phyloP scores from a whole-genome alignment of 73 alveolate species.

The Durusdinium trenchii region DNA sequence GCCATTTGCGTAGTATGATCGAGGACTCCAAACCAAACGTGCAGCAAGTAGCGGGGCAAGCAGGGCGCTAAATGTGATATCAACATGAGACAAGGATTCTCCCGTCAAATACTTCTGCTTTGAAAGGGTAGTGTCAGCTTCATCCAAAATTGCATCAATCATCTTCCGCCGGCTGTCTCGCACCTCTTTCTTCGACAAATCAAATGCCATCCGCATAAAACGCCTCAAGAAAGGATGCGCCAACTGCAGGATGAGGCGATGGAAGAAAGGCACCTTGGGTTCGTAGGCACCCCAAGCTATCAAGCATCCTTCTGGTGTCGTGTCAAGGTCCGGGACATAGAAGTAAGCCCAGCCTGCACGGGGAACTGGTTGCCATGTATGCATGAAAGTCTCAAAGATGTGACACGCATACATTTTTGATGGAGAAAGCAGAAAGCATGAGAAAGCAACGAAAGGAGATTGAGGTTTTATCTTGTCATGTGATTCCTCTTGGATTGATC shows the following conservation, averaged over 20 bases:
- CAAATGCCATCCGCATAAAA: slow-evolving; percentile 27
- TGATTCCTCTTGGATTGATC: too few species aligned
- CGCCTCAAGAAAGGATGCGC: not conserved
- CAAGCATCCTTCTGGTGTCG: slow-evolving; percentile 24
- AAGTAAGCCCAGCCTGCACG: slow-evolving; percentile 58
- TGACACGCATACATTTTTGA: not conserved
- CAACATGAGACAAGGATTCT: slow-evolving; percentile 39
- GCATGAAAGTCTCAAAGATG: not conserved
- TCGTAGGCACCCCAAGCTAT: slow-evolving; percentile 80
- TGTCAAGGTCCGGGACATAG: slow-evolving; percentile 37
- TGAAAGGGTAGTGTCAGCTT: slow-evolving; percentile 35
- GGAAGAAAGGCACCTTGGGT: slow-evolving; percentile 59
- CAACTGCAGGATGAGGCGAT: slow-evolving; percentile 40
- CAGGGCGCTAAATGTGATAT: slow-evolving; percentile 54
- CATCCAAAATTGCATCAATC: slow-evolving; percentile 53
- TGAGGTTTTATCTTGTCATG: too few species aligned
- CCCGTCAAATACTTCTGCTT: slow-evolving; percentile 54
- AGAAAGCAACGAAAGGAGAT: too few species aligned
- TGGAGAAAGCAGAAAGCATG: too few species aligned
- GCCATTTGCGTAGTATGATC: slow-evolving; percentile 19
- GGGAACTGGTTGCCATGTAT: not conserved
- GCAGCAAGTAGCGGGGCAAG: slow-evolving; percentile 65
- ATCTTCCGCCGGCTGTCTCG: slow-evolving; percentile 45
- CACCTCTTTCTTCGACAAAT: not conserved
- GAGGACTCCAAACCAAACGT: slow-evolving; percentile 13